phyloP scores from a whole-genome alignment of 1,284 basidiomycete species.

The Mycena sp. region DNA sequence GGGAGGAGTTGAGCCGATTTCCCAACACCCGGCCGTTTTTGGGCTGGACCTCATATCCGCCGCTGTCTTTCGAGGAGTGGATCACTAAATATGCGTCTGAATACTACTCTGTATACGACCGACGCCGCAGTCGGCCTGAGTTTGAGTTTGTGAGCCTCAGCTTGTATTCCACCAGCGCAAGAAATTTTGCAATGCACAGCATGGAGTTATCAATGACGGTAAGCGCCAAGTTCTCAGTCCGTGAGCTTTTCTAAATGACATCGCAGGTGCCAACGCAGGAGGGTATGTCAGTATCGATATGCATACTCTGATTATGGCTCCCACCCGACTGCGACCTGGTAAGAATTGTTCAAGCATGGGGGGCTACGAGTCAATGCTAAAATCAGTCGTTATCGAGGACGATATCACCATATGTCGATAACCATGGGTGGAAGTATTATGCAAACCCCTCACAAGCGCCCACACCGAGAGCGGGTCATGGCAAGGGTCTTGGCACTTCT shows the following conservation, averaged over 20 bases:
- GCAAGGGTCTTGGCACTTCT: background rate
- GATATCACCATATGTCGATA: constrained; percentile 20
- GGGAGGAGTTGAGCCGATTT: constrained; percentile 24
- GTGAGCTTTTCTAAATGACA: background rate
- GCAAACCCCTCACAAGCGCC: constrained; percentile 11
- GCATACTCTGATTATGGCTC: constrained; percentile 20
- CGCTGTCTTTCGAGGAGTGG: constrained; percentile 18
- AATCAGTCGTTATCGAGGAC: background rate
- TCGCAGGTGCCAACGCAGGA: constrained; percentile 16
- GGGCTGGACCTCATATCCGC: constrained; percentile 23
- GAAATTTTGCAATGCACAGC: constrained; percentile 5
- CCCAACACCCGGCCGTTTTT: constrained; percentile 22
- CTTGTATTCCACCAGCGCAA: background rate
- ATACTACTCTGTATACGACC: constrained; percentile 23
- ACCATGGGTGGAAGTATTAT: constrained; percentile 21
- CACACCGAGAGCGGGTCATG: constrained; percentile 12
- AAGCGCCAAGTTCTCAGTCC: background rate
- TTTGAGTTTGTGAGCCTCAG: constrained; percentile 19
- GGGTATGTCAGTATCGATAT: constrained; percentile 26
- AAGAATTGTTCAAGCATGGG: background rate
- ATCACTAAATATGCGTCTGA: constrained; percentile 15
- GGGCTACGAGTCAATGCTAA: background rate
- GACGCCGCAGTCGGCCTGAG: constrained; percentile 14
- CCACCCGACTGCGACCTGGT: constrained; percentile 24
- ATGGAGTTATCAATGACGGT: constrained; percentile 29